Conservation (phyloP, 1,284 basidiomycete species). For the Austroboletus olivaceoglutinosus region DNA sequence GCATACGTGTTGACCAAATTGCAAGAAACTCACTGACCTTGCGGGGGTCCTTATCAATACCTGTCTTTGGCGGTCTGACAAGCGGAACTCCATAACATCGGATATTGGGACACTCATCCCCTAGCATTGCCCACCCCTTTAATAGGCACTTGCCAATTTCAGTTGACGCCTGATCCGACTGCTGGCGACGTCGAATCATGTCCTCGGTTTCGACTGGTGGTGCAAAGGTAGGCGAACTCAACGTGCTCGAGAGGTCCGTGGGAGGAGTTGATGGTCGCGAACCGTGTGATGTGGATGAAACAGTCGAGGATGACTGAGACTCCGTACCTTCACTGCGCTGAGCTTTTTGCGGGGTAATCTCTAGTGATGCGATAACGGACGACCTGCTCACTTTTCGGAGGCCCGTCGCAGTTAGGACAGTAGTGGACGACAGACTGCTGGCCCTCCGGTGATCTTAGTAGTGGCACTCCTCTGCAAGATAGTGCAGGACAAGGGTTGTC, state of each 20-base stretch:
- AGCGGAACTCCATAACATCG: constrained; percentile 72
- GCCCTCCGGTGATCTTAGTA: constrained; percentile 64
- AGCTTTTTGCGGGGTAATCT: constrained; percentile 14
- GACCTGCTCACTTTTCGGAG: constrained; percentile 33
- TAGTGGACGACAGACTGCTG: constrained; percentile 47
- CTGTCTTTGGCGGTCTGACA: constrained; percentile 66
- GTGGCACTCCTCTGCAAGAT: constrained; percentile 57
- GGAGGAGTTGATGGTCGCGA: constrained; percentile 71
- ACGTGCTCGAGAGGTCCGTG: constrained; percentile 62
- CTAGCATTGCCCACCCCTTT: constrained; percentile 82
- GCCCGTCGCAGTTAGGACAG: constrained; percentile 61
- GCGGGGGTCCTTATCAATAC: constrained; percentile 56
- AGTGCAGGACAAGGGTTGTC: constrained; percentile 56
- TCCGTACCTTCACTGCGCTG: constrained; percentile 23
- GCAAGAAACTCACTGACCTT: constrained; percentile 46
- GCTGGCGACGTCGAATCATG: constrained; percentile 63
- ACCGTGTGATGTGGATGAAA: constrained; percentile 46
- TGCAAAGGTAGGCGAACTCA: constrained; percentile 60
- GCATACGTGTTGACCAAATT: constrained; percentile 7
- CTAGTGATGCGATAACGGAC: not conserved
- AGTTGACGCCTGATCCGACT: constrained; percentile 74
- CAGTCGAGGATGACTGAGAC: constrained; percentile 43
- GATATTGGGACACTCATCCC: constrained; percentile 70
- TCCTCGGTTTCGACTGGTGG: constrained; percentile 62
- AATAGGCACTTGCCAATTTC: constrained; percentile 75